Conservation (phyloP, 179 eudicot species). For the Pouteria campechiana region DNA sequence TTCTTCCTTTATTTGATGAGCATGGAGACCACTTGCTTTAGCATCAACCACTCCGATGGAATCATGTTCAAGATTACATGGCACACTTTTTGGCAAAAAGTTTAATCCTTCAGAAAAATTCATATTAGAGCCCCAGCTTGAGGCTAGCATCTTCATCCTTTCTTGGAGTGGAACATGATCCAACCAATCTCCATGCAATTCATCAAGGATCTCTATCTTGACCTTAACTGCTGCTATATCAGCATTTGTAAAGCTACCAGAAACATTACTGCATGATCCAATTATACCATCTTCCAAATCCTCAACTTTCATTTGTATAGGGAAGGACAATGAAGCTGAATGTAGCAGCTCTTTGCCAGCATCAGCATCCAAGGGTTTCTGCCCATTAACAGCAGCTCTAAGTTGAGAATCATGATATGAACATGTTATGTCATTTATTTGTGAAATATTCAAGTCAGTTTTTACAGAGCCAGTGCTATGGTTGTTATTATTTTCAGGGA, state of each 20-base stretch:
- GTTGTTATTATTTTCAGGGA: slow-evolving; percentile 4
- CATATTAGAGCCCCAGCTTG: slow-evolving; percentile 17
- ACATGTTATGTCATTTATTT: slow-evolving; percentile 6
- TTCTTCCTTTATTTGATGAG: slow-evolving; percentile 45
- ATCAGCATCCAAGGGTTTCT: slow-evolving; percentile 8
- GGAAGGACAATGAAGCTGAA: slow-evolving; percentile 12
- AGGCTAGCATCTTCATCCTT: slow-evolving; percentile 46
- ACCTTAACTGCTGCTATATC: slow-evolving; percentile 28
- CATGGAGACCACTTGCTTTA: slow-evolving; percentile 23
- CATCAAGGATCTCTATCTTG: slow-evolving; percentile 23
- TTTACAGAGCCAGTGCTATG: slow-evolving; percentile 9
- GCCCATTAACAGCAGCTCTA: slow-evolving; percentile 10
- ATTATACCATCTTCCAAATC: slow-evolving; percentile 25
- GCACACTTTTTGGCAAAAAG: slow-evolving; percentile 9
- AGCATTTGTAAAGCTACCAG: slow-evolving; percentile 5
- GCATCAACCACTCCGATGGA: slow-evolving; percentile 28
- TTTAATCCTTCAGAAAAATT: slow-evolving; percentile 9
- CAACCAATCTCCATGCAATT: slow-evolving; percentile 35
- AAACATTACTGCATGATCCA: slow-evolving; percentile 8
- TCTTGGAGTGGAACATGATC: slow-evolving; percentile 65
- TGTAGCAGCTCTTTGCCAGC: slow-evolving; percentile 6
- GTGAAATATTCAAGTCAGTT: background rate
- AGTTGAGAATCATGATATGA: slow-evolving; percentile 4
- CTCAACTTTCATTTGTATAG: slow-evolving; percentile 53
- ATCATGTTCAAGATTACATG: slow-evolving; percentile 16